phyloP scores from a whole-genome alignment of 352 stramenopile species.

The Nothophytophthora sp. region DNA sequence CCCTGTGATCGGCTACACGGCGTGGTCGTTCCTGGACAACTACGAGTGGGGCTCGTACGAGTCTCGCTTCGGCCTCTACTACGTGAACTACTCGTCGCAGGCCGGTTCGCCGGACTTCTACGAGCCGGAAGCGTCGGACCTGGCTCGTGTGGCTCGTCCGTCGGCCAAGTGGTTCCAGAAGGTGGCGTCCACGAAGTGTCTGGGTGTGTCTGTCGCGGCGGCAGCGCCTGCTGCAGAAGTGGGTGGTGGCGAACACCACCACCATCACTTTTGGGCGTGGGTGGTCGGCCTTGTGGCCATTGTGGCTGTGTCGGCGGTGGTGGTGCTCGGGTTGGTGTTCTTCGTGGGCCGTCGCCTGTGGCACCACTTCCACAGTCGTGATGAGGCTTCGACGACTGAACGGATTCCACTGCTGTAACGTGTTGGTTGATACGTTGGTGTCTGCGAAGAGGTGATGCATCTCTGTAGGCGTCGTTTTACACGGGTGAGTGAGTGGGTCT shows the following conservation, averaged over 20 bases:
- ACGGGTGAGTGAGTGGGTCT: no score
- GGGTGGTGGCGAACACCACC: slow-evolving; percentile 1
- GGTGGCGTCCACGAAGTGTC: slow-evolving; percentile 24
- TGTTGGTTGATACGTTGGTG: no score
- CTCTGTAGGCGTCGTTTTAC: no score
- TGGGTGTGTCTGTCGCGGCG: not conserved
- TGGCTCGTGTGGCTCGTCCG: slow-evolving; percentile 31
- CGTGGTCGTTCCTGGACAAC: slow-evolving; percentile 35
- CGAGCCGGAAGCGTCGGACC: slow-evolving; percentile 26
- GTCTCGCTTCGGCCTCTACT: slow-evolving; percentile 59
- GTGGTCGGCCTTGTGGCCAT: slow-evolving; percentile 25
- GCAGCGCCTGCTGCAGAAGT: slow-evolving; percentile 4
- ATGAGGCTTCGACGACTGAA: slow-evolving; percentile 13
- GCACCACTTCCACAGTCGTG: slow-evolving; percentile 23
- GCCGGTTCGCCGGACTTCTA: slow-evolving; percentile 25
- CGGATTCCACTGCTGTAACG: slow-evolving; percentile 17
- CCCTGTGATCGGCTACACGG: slow-evolving; percentile 20
- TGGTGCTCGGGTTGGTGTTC: slow-evolving; percentile 19
- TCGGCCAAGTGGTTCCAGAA: slow-evolving; percentile 41
- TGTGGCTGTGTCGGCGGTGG: slow-evolving; percentile 14
- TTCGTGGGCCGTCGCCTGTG: slow-evolving; percentile 19
- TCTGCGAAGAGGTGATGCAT: no score
- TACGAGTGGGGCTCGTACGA: slow-evolving; percentile 40
- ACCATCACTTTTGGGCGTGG: slow-evolving; percentile 25
- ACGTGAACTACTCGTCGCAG: slow-evolving; percentile 54